Conservation (phyloP, 306 rosid species). For the Rosa multiflora region DNA sequence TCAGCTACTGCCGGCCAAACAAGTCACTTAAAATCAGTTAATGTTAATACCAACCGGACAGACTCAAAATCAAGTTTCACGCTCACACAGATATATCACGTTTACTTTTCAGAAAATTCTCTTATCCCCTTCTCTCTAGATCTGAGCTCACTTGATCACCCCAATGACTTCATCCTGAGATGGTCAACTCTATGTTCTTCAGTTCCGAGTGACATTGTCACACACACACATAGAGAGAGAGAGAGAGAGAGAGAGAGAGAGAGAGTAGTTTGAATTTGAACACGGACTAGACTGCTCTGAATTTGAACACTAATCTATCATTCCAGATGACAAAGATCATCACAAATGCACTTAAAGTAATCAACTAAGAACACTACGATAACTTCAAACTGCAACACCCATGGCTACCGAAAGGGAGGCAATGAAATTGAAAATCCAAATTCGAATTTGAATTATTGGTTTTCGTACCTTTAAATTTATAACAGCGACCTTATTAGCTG, state of each 20-base stretch:
- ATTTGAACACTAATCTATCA: not conserved
- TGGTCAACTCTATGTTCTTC: not conserved
- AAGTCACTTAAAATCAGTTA: not conserved
- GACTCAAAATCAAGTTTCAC: not conserved
- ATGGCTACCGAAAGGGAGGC: not conserved
- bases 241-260: constrained; percentile 5
- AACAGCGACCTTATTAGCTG: constrained; percentile 95
- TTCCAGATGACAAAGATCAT: constrained; percentile 1
- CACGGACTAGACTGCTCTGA: not conserved
- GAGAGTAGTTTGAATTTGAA: not conserved
- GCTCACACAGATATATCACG: not conserved
- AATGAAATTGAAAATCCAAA: constrained; percentile 1
- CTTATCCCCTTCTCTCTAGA: not conserved
- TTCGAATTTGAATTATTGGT: constrained; percentile 9
- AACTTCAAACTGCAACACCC: not conserved
- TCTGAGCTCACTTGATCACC: not conserved
- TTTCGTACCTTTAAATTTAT: constrained; percentile 73
- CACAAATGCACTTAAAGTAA: not conserved
- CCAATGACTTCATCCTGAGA: not conserved
- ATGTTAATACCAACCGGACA: not conserved
- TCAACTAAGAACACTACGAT: not conserved
- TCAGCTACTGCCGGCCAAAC: not conserved
- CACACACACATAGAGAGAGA: not conserved
- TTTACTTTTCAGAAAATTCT: not conserved
- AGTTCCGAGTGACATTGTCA: not conserved